Evolutionary conservation across 306 rosid genomes (phyloP), one percentile per base, ranked within the genome.

Genomic region (Cicer judaicum): DNA sequence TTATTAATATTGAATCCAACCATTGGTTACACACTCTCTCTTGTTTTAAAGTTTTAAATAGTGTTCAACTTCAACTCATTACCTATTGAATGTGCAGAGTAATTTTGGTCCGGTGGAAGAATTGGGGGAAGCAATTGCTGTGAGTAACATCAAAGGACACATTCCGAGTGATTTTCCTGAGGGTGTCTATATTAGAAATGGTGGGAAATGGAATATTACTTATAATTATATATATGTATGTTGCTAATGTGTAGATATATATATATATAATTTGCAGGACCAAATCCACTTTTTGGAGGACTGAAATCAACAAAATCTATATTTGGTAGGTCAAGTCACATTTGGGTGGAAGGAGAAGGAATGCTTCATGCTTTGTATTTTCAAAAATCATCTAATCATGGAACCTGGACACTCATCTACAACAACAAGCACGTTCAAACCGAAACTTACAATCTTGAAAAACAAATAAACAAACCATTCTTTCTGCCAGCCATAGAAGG

Each of bases 331-430:
- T 72, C 92, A 57, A 85, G 81, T 67, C 79, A 83, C 55, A 67
- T 64, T 10, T 93, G 98, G 93, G 85, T 89, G 71, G 95, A 93
- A 82, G 96, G 97, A 66, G 98, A 90, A 77, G 97, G 95, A 63
- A 90, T 93, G 93, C 82, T 93, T 64, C 97, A 89, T 56, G 95
- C 92, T 7, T 43, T 87, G 42, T 85, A 89, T 71, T 87, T 84
- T 55, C 41, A 44, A 10, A 90, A 68, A 15, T 56, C 78, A 15
- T 56, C 78, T 14, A 24, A n/a, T 12, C 40, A 73, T 12, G 75
- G 80, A 29, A 64, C 44, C 8, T 90, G 91, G 89, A 80, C 5
- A 1, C 18, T 90, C 61, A 7, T 15, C 0, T 92, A 87, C 89
- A 87, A 87, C 84, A 90, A 87, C 59, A 84, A 80, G 82, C 76